phyloP scores from a whole-genome alignment of 169 alveolate species.

The Cryptosporidium ryanae region DNA sequence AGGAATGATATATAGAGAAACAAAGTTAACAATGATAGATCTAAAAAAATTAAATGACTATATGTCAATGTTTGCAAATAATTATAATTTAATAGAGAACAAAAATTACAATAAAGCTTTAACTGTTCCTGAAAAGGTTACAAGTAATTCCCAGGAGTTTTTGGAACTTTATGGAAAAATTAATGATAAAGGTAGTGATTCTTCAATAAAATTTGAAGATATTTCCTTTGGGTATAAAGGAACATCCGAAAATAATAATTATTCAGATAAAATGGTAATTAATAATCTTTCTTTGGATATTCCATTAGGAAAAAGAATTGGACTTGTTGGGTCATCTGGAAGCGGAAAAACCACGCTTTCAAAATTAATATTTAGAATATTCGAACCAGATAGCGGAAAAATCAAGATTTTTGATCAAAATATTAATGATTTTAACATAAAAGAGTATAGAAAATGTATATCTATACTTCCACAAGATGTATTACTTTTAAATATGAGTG shows the following conservation, averaged over 20 bases:
- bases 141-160: neutral
- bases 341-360: slow-evolving; percentile 94
- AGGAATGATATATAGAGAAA: slow-evolving; percentile 78
- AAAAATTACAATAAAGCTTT: neutral
- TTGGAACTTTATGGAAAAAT: neutral
- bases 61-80: slow-evolving; percentile 3
- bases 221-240: slow-evolving; percentile 78
- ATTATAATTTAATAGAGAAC: neutral
- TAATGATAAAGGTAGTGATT: neutral
- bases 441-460: slow-evolving; percentile 80
- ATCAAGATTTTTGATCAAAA: slow-evolving; percentile 88
- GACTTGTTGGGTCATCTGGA: slow-evolving; percentile 94
- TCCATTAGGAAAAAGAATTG: slow-evolving; percentile 83
- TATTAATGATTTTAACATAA: slow-evolving; percentile 84
- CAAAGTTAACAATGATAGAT: slow-evolving; percentile 76
- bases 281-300: slow-evolving; percentile 77
- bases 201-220: slow-evolving; percentile 77
- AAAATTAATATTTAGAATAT: slow-evolving; percentile 92
- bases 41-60: slow-evolving; percentile 57
- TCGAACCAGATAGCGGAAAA: slow-evolving; percentile 86
- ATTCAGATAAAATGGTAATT: slow-evolving; percentile 8
- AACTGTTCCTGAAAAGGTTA: neutral
- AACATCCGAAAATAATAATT: neutral
- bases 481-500: slow-evolving; percentile 87
- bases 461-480: slow-evolving; percentile 93